Percentiles rank a stretch among this genome's conserved stretches.
Conservation (phyloP, 495 filamentous ascomycete species). For the Hyaloscypha variabilis region DNA sequence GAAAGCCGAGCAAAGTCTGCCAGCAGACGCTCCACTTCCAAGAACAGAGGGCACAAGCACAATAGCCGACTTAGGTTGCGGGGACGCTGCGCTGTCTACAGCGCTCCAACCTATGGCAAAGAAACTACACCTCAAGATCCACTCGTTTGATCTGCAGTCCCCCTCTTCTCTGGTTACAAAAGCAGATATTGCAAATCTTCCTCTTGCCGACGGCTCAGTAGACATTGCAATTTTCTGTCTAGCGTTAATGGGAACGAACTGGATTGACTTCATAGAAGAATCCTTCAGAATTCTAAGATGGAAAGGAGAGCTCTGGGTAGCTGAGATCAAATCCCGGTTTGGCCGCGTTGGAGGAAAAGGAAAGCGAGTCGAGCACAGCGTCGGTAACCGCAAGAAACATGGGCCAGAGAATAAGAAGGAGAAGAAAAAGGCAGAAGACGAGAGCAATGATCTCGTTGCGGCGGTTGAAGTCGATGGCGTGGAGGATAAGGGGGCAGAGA, state of each 20-base stretch:
- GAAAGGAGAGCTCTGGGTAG: constrained; percentile 94
- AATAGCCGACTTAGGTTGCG: constrained; percentile 87
- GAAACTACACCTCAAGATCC: constrained; percentile 67
- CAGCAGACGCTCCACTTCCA: constrained; percentile 40
- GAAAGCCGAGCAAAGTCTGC: neutral
- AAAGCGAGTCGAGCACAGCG: constrained; percentile 60
- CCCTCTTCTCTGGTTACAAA: constrained; percentile 73
- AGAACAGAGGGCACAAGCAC: constrained; percentile 63
- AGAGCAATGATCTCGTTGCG: constrained; percentile 48
- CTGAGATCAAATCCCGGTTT: constrained; percentile 94
- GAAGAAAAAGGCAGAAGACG: constrained; percentile 51
- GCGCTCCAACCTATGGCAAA: constrained; percentile 48
- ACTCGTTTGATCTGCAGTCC: constrained; percentile 62
- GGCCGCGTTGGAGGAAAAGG: constrained; percentile 52
- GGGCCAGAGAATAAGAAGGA: constrained; percentile 55
- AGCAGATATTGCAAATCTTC: constrained; percentile 85
- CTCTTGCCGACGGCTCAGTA: constrained; percentile 67
- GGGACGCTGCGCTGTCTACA: constrained; percentile 71
- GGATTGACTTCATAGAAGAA: constrained; percentile 93
- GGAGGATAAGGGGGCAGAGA: constrained; percentile 61
- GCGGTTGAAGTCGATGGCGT: constrained; percentile 54
- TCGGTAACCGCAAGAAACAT: constrained; percentile 50
- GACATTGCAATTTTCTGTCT: constrained; percentile 93
- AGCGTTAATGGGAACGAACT: constrained; percentile 98
- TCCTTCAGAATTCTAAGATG: constrained; percentile 87